Evolutionary conservation across 176 grass and related monocot species (phyloP).

Genomic region (Chrysopogon serrulatus): DNA sequence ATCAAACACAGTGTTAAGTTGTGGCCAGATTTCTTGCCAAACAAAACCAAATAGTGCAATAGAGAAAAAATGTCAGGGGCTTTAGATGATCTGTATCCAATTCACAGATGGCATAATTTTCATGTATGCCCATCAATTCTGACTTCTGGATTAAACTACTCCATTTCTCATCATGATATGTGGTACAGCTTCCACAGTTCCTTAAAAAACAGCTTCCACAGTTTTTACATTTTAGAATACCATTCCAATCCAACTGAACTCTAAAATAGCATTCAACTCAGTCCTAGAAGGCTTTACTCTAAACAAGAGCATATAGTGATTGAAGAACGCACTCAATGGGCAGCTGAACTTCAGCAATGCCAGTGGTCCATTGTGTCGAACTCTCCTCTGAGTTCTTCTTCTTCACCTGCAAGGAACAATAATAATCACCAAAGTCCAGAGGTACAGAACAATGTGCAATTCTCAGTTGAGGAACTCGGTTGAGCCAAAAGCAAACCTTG

Average conservation of each 20-base stretch:
- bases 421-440: neutral
- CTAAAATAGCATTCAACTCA: neutral
- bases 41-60: neutral
- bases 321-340: conserved; percentile 61
- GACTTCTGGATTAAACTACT: neutral
- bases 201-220: neutral
- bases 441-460: neutral
- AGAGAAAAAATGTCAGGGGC: neutral
- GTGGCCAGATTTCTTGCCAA: neutral
- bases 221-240: neutral
- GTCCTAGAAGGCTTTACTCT: neutral
- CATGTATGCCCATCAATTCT: neutral
- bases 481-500: conserved; percentile 62
- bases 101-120: neutral
- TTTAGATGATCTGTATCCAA: neutral
- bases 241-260: neutral
- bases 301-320: neutral
- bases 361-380: conserved; percentile 97
- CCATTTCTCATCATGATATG: neutral
- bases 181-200: neutral
- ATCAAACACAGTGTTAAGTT: neutral
- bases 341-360: conserved; percentile 85
- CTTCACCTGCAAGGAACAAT: conserved; percentile 57
- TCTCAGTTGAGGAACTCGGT: neutral
- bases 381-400: conserved; percentile 97